Evolutionary conservation across 176 grass and related monocot genomes (phyloP).

Genomic region (Oropetium thomaeum): DNA sequence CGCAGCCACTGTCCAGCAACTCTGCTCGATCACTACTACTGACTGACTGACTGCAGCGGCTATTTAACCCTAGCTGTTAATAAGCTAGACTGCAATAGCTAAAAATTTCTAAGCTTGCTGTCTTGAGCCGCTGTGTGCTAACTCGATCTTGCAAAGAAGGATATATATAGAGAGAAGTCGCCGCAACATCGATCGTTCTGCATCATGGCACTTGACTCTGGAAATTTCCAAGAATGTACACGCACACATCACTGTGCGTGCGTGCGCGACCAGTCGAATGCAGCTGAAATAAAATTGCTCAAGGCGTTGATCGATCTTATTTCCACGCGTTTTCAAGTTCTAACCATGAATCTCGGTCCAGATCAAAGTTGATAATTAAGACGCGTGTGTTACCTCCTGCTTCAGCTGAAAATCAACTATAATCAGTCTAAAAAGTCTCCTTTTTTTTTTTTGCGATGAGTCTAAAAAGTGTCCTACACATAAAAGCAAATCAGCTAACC

Average conservation of each 20-base stretch:
- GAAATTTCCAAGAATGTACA: not conserved
- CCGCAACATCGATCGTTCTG: too few relatives aligned
- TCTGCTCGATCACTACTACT: not conserved
- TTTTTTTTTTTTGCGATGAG: too few relatives aligned
- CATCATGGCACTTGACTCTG: not conserved
- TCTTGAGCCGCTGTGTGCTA: not conserved
- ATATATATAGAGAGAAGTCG: slow-evolving; percentile 19
- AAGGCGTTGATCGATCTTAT: not conserved
- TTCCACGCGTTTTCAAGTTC: slow-evolving; percentile 10
- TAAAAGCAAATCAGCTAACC: not conserved
- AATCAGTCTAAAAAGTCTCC: too few relatives aligned
- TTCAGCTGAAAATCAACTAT: not conserved
- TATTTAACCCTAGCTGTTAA: too few relatives aligned
- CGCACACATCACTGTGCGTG: not conserved
- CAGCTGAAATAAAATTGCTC: not conserved
- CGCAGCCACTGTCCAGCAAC: not conserved
- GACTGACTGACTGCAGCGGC: too few relatives aligned
- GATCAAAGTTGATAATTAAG: not conserved
- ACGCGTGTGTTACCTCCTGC: not conserved
- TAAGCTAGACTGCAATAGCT: not conserved
- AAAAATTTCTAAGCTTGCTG: not conserved
- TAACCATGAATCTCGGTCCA: not conserved
- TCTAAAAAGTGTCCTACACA: too few relatives aligned
- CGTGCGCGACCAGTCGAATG: not conserved
- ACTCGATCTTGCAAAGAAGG: not conserved